Percentiles rank a stretch among this genome's conserved stretches.
These are phyloP conservation scores for Aleurites moluccanus DNA, from an alignment of 441 rosid species.

Conservation along the genomic window DNA sequence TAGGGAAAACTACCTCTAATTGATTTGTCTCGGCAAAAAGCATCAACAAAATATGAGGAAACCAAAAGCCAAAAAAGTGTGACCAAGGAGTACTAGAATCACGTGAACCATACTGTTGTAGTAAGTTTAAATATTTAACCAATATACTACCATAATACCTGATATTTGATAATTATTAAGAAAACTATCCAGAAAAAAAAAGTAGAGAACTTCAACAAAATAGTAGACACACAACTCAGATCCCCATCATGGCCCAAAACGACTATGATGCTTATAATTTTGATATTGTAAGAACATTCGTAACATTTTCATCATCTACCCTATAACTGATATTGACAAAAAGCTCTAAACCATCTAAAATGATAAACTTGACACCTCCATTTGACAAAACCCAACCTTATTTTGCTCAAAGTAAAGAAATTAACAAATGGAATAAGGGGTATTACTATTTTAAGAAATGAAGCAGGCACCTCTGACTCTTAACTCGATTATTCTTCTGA, in stretches of 20 bases:
- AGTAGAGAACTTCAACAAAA: background rate
- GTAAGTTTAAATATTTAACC: background rate
- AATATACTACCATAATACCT: background rate
- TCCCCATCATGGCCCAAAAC: background rate
- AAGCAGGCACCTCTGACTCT: background rate
- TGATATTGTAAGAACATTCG: background rate
- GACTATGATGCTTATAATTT: background rate
- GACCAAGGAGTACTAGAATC: background rate
- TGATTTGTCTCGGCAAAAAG: conserved; percentile 3
- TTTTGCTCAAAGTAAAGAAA: conserved; percentile 4
- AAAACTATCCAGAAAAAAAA: background rate
- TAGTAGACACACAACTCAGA: background rate
- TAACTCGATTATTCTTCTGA: conserved; percentile 2
- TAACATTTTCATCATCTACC: background rate
- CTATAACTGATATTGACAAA: background rate
- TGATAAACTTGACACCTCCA: background rate
- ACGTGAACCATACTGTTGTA: background rate
- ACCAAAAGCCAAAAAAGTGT: background rate
- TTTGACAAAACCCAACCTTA: background rate
- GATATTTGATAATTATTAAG: background rate
- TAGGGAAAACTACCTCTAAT: background rate
- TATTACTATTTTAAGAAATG: background rate
- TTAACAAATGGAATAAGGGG: conserved; percentile 1
- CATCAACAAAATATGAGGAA: background rate
- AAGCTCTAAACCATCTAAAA: background rate